Base-by-base conservation (phyloP, 345 rosid species). In the Turnera subulata region DNA sequence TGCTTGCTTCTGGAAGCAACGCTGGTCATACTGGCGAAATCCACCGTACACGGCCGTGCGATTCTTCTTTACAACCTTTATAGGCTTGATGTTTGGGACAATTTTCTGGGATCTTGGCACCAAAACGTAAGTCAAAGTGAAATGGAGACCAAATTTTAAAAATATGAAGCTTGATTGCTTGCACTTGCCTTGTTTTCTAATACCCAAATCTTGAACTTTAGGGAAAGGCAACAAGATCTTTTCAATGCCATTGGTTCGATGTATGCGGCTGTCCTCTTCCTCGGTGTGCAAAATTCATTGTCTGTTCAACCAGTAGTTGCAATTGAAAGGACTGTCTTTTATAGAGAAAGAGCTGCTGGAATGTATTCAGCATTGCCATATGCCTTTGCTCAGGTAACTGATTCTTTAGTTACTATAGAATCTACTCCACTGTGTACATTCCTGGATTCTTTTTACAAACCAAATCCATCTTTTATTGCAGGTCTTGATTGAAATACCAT, bases 1-100 rank as follows among this genome's bases (percentile, higher is more conserved):
- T 1, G 64, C 64, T 60, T 60, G 64, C 48, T 22, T 60, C 6
- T 60, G 64, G 64, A 60, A 60, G 55, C 64, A 60, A 38, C 54
- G 37, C 23, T 60, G 53, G 46, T 60, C 64, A 14, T 60, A 60
- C 13, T 60, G 64, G 64, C 46, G 64, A n/a, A 60, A 60, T 32
- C 64, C 64, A 33, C 55, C 53, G 21, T 60, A 60, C 46, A 60
- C 55, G 22, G 64, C 64, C 17, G 46, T 60, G 15, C 49, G 64
- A 50, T 60, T 60, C 38, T 46, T 48, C 46, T 60, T 60, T 46
- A 50, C 64, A 2, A 38, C 46, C 15, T 21, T 50, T 17, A 38
- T 60, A 35, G 64, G 45, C 22, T 22, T 60, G 46, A 37, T 60
- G 64, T 49, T 48, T n/a, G 64, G 64, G 46, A 48, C 64, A 21